A percentile compares a stretch with the other conserved stretches of the same genome.
These are phyloP conservation scores for Tetradesmus lagerheimii DNA, from an alignment of 139 green algal genomes.

Conservation along the genomic window DNA sequence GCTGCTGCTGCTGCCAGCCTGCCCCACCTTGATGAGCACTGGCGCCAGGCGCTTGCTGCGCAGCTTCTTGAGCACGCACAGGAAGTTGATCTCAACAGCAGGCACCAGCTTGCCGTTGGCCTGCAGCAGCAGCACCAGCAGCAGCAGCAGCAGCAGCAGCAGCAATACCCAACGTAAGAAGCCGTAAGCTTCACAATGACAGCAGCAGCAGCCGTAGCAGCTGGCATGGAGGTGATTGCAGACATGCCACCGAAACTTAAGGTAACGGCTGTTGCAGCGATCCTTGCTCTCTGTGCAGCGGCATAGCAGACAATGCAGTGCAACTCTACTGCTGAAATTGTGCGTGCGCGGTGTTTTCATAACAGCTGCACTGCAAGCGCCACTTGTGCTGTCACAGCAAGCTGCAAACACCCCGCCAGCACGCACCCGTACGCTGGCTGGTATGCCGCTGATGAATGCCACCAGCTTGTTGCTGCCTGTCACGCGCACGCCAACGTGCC, in stretches of 20 bases:
- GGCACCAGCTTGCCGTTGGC: slow-evolving; percentile 51
- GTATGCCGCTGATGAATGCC: slow-evolving; percentile 96
- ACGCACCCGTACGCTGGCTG: slow-evolving; percentile 66
- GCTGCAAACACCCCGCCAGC: not conserved
- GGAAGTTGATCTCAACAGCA: slow-evolving; percentile 99
- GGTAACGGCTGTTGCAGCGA: no score
- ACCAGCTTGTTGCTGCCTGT: slow-evolving; percentile 79
- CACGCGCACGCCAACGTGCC: slow-evolving; percentile 84
- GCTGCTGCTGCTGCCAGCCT: not conserved
- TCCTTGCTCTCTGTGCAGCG: no score
- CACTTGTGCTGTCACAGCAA: not conserved
- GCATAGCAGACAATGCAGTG: no score
- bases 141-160: not conserved
- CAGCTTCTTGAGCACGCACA: slow-evolving; percentile 99
- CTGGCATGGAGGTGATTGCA: no score
- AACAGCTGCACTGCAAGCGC: no score
- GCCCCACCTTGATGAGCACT: slow-evolving; percentile 94
- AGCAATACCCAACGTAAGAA: no score
- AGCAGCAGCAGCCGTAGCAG: no score
- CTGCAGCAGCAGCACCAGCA: slow-evolving; percentile 20
- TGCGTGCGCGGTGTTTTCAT: no score
- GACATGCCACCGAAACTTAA: no score
- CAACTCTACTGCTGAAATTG: no score
- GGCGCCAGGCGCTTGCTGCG: slow-evolving; percentile 95
- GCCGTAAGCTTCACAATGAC: no score